Base-by-base conservation (phyloP, 495 filamentous ascomycete genomes). In the Astrothelium subdiscretum region DNA sequence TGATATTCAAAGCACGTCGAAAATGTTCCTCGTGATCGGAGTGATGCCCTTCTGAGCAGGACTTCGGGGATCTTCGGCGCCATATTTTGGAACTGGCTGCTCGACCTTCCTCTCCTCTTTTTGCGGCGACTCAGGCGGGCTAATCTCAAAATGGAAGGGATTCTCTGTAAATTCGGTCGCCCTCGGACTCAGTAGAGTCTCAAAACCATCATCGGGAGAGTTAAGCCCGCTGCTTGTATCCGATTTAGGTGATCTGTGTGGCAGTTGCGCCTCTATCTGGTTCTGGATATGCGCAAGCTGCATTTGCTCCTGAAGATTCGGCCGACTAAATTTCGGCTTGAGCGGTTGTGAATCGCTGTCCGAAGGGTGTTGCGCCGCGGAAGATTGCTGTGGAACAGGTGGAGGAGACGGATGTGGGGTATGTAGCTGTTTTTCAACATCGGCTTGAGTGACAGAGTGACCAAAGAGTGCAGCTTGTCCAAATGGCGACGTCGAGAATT, bases 11-110 rank as follows among this genome's bases (percentile, higher is more conserved):
- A 78, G 66, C 18, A 78, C 73, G 65, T 78, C 76, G 57, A 70
- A 71, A 60, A 89, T 89, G 29, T 80, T 86, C 58, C 85, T 74
- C 43, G 81, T 80, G 60, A 89, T 87, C n/a, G 85, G 84, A 13
- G 79, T 83, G 68, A 83, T 82, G 5, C 85, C 85, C 63, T 76
- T 78, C 15, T 80, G 82, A 0, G 83, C 82, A 6, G 86, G 86
- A 65, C 84, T 87, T 38, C 86, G 70, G 3, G 86, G 86, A 64
- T 89, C 86, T 8, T 76, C 76, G 2, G 72, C 72, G 31, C 79
- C 71, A 29, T 70, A 60, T 8, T 76, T 79, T 11, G 69, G 60
- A n/a, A 60, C 60, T n/a, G 48, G 22, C 15, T 63, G 63, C 58
- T 52, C 61, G 8, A 58, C 52, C 5, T 31, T 32, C 18, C 57